Evolutionary conservation across 805 yeast genomes (phyloP).

Genomic region (Wickerhamiella sergipiensis): DNA sequence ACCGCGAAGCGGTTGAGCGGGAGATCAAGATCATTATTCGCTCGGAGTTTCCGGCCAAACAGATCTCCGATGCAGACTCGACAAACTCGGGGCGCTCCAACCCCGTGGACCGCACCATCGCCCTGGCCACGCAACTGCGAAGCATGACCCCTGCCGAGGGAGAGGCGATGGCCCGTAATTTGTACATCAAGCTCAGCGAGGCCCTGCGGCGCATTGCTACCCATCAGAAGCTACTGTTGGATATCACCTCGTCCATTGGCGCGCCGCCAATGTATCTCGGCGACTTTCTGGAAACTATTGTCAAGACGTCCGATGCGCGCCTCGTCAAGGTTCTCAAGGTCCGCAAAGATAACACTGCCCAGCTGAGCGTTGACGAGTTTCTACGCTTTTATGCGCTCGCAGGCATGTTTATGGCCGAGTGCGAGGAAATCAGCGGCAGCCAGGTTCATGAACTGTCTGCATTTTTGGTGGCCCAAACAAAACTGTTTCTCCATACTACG

Average conservation of each 20-base stretch:
- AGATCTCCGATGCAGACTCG: background rate
- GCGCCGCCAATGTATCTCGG: slow-evolving; percentile 47
- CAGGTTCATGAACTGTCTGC: slow-evolving; percentile 49
- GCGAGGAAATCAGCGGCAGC: slow-evolving; percentile 70
- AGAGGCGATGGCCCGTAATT: slow-evolving; percentile 49
- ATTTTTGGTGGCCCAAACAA: slow-evolving; percentile 52
- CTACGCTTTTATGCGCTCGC: slow-evolving; percentile 51
- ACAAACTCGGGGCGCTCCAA: background rate
- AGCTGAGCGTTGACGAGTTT: slow-evolving; percentile 45
- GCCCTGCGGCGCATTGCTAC: slow-evolving; percentile 57
- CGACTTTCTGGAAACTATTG: slow-evolving; percentile 48
- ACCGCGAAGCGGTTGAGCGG: slow-evolving; percentile 51
- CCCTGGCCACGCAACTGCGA: slow-evolving; percentile 35
- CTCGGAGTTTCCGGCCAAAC: slow-evolving; percentile 38
- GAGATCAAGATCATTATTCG: slow-evolving; percentile 67
- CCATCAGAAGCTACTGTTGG: slow-evolving; percentile 70
- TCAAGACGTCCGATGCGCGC: slow-evolving; percentile 59
- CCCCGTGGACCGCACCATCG: background rate
- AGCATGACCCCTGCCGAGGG: slow-evolving; percentile 63
- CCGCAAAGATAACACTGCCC: slow-evolving; percentile 56
- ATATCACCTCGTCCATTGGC: slow-evolving; percentile 43
- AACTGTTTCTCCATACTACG: slow-evolving; percentile 40
- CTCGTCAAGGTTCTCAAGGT: slow-evolving; percentile 66
- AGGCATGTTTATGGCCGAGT: slow-evolving; percentile 60
- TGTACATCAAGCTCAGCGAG: slow-evolving; percentile 53